Evolutionary conservation across 306 rosid species (phyloP), one percentile per base, ranked within the genome.

Genomic region (Leucaena leucocephala): DNA sequence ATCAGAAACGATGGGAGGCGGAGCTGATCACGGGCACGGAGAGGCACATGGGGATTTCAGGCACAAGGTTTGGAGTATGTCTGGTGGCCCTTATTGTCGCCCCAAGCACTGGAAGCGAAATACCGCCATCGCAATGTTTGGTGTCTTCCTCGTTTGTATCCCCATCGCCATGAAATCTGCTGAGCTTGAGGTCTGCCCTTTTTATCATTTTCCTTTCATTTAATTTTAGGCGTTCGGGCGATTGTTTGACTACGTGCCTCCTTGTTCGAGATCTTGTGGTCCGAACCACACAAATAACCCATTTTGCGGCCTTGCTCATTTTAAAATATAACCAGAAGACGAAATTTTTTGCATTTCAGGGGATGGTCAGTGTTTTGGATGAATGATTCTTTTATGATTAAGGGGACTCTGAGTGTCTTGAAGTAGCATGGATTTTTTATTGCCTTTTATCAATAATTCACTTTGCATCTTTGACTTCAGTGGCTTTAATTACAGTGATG

Each of bases 61-160:
- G 87, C 71, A 67, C 80, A 96, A 93, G 84, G 99, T 96, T 6
- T 96, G 99, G 99, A 93, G 97, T 81, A 93, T 96, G 94, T 57
- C 82, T 15, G 99, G 99, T 34, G 99, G 99, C 38, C 94, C 98
- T 17, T 0, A 96, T 87, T 96, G 98, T 45, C 87, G 99, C 43
- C 99, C 99, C 68, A 91, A 89, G 82, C 94, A 96, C 82, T 96
- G 99, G 99, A 91, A 82, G 84, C 97, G 97, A 62, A 96, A 96
- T 85, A 96, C 99, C 9, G 98, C 94, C 72, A 80, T 93, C 3
- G 99, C 98, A 35, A 91, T 96, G 99, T 78, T 83, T 65, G 99
- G 98, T 9, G 83, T 91, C 72, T 81, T 96, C 77, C 98, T 96
- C 63, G 12, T 96, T 59, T 96, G 99, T 83, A 88, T 96, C 85